phyloP scores from a whole-genome alignment of 1,139 yeast species.

The Yamadazyma pseudoaaseri region DNA sequence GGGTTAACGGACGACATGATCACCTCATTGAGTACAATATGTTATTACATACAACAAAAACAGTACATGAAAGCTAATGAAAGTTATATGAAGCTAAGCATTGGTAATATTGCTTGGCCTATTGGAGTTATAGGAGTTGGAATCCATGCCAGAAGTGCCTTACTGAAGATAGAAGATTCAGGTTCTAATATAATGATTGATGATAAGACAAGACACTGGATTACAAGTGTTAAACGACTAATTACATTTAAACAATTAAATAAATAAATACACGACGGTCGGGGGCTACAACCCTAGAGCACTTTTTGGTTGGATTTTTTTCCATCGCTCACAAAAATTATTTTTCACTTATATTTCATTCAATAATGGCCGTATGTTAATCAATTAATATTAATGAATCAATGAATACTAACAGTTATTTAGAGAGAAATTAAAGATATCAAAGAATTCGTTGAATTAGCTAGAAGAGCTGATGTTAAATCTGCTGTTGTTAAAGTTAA shows the following conservation, averaged over 20 bases:
- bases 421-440: slow-evolving; percentile 87
- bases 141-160: slow-evolving; percentile 70
- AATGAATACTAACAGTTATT: slow-evolving; percentile 20
- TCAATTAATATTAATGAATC: neutral
- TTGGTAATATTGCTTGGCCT: slow-evolving; percentile 93
- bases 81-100: slow-evolving; percentile 70
- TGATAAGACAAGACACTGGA: slow-evolving; percentile 76
- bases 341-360: slow-evolving; percentile 9
- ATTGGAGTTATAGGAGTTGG: slow-evolving; percentile 81
- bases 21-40: slow-evolving; percentile 58
- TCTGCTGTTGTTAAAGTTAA: slow-evolving; percentile 88
- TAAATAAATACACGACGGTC: neutral
- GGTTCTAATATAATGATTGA: slow-evolving; percentile 77
- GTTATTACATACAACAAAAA: slow-evolving; percentile 56
- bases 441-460: slow-evolving; percentile 96
- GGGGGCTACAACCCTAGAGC: slow-evolving; percentile 12
- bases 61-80: slow-evolving; percentile 62
- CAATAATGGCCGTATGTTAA: slow-evolving; percentile 34
- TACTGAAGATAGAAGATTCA: slow-evolving; percentile 32
- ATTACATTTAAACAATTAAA: slow-evolving; percentile 54
- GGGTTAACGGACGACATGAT: slow-evolving; percentile 44
- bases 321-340: slow-evolving; percentile 11
- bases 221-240: slow-evolving; percentile 68
- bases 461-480: slow-evolving; percentile 96
- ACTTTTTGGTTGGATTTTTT: slow-evolving; percentile 2